A percentile compares a stretch with the other conserved stretches of the same genome.
Evolutionary conservation across 2,329 filamentous ascomycete genomes (phyloP).

Genomic region (Westerdykella aurantiaca): DNA sequence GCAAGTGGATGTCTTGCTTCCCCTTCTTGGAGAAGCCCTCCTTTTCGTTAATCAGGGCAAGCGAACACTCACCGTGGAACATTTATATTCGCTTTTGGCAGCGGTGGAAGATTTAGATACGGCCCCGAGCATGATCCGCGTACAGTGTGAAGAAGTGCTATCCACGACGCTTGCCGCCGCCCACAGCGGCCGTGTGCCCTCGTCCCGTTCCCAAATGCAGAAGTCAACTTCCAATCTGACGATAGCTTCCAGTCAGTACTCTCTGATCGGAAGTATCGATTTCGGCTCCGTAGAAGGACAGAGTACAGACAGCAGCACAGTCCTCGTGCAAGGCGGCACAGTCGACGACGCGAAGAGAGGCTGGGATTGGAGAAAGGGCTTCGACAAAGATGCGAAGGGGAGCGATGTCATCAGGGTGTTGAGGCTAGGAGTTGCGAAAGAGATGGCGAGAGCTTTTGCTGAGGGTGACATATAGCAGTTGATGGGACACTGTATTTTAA

Average conservation of each 20-base stretch:
- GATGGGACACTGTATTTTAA: neutral
- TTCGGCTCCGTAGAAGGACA: slow-evolving; percentile 46
- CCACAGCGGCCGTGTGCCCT: slow-evolving; percentile 39
- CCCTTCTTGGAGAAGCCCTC: slow-evolving; percentile 76
- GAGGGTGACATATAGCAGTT: slow-evolving; percentile 52
- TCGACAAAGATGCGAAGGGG: slow-evolving; percentile 55
- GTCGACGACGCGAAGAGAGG: slow-evolving; percentile 49
- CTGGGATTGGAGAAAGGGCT: slow-evolving; percentile 65
- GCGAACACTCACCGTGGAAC: slow-evolving; percentile 59
- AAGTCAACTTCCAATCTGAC: slow-evolving; percentile 52
- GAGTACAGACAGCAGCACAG: slow-evolving; percentile 43
- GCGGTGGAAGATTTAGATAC: slow-evolving; percentile 76
- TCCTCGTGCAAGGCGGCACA: slow-evolving; percentile 36
- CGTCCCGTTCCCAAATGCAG: slow-evolving; percentile 44
- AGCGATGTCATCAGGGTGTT: slow-evolving; percentile 67
- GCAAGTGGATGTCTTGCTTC: slow-evolving; percentile 78
- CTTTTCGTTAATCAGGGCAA: slow-evolving; percentile 64
- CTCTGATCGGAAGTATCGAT: slow-evolving; percentile 69
- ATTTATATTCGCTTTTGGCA: slow-evolving; percentile 70
- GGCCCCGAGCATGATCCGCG: slow-evolving; percentile 65
- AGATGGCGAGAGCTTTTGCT: slow-evolving; percentile 65
- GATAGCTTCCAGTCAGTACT: slow-evolving; percentile 55
- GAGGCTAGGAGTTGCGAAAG: slow-evolving; percentile 66
- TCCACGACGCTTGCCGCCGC: slow-evolving; percentile 66
- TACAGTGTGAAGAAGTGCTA: slow-evolving; percentile 73